These are phyloP conservation scores for Chaetothyriales sp. DNA, from an alignment of 2,329 filamentous ascomycete species.

Conservation along the genomic window DNA sequence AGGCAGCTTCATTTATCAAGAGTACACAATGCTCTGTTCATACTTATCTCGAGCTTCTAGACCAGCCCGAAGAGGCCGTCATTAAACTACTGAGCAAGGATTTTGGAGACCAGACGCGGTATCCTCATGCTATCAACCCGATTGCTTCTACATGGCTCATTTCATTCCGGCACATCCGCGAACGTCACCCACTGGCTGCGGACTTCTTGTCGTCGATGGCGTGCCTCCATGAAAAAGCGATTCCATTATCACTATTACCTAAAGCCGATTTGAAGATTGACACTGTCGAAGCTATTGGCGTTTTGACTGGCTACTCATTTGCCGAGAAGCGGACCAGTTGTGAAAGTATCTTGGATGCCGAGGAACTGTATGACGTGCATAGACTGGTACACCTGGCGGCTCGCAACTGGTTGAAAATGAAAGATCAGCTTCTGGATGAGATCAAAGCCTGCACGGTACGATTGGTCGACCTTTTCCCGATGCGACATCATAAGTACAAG, in stretches of 20 bases:
- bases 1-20: slow-evolving; percentile 22
- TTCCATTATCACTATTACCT: slow-evolving; percentile 23
- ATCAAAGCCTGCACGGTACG: too few species aligned
- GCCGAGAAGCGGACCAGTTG: too few species aligned
- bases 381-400: slow-evolving; percentile 24
- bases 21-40: slow-evolving; percentile 13
- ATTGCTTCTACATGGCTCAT: slow-evolving; percentile 26
- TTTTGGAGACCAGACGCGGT: slow-evolving; percentile 20
- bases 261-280: slow-evolving; percentile 8
- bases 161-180: slow-evolving; percentile 24
- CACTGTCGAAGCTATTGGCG: slow-evolving; percentile 20
- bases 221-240: slow-evolving; percentile 21
- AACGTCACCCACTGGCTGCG: slow-evolving; percentile 20
- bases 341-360: slow-evolving; percentile 9
- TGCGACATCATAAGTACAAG: too few species aligned
- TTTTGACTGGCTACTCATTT: slow-evolving; percentile 22
- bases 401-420: too few species aligned
- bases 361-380: slow-evolving; percentile 19
- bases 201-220: slow-evolving; percentile 25
- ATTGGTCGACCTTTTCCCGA: too few species aligned
- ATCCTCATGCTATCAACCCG: slow-evolving; percentile 20
- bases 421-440: too few species aligned
- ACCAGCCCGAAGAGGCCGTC: slow-evolving; percentile 14
- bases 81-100: slow-evolving; percentile 21
- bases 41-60: slow-evolving; percentile 12